Conservation (phyloP, 1,284 basidiomycete genomes). For the Cryptococcus jaspeensis region DNA sequence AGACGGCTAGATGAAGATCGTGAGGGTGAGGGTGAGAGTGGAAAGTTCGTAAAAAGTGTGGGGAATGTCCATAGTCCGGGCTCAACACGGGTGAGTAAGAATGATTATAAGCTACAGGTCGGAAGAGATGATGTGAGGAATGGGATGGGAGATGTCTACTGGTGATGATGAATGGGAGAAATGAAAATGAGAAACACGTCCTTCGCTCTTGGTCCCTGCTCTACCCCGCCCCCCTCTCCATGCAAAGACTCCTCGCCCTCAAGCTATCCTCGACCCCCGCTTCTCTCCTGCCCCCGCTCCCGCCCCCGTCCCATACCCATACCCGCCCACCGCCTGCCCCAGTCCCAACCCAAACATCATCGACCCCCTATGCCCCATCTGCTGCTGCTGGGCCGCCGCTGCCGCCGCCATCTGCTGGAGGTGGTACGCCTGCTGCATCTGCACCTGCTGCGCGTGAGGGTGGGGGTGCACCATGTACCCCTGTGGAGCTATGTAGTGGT, state of each 20-base stretch:
- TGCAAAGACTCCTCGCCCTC: not conserved
- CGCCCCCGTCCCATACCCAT: not conserved
- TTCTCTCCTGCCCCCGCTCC: not conserved
- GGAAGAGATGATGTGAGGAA: not conserved
- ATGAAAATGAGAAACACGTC: not conserved
- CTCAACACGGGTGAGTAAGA: not conserved
- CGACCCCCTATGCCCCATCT: not conserved
- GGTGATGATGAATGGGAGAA: not conserved
- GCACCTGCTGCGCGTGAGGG: no score
- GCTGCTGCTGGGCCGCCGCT: not conserved
- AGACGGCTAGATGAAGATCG: no score
- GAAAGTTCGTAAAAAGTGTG: no score
- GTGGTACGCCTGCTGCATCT: no score
- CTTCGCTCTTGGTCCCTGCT: not conserved
- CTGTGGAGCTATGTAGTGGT: not conserved
- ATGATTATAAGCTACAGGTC: not conserved
- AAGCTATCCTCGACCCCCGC: not conserved
- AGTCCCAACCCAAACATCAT: not conserved
- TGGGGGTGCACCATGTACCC: not conserved
- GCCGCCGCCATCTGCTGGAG: no score
- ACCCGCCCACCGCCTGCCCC: not conserved
- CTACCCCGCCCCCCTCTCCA: no score
- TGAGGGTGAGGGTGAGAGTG: no score
- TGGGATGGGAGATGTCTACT: not conserved
- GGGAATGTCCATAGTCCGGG: no score